Evolutionary conservation across 257 asterid genomes (phyloP), one percentile per base, ranked within the genome.

Genomic region (Solanum bulbocastanum): DNA sequence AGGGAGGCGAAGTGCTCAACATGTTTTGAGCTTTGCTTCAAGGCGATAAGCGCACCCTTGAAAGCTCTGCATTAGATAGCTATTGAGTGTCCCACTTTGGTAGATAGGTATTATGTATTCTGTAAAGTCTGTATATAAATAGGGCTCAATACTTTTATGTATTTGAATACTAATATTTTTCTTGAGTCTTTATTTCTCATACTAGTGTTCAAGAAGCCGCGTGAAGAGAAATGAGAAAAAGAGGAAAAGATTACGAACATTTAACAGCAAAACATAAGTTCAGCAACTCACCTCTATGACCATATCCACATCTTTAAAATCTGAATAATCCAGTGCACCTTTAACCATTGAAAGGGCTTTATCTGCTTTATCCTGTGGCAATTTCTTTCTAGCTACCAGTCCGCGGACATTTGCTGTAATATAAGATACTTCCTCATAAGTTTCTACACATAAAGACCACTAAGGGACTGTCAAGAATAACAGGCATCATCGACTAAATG

Each of bases 241-340:
- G 69, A 81, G 69, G 69, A 46, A 81, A 46, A 32, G 13, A 30
- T 18, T 30, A 30, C 49, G 68, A 30, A 81, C 42, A 81, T 4
- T 46, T 81, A 81, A 46, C 69, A 9, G 44, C 15, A 27, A 86
- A 71, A 42, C 69, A 37, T 42, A 81, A 18, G 46, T 20, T 30
- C 11, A 35, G 60, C 58, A 81, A 25, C 92, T 25, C 46, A 97
- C 99, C 99, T 97, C 99, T 83, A 97, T 94, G 85, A 96, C 99
- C 99, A 97, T 92, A 90, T 97, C 99, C 91, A 92, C 96, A 88
- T 94, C 96, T 91, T 90, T 92, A 91, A 96, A 96, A 71, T 93
- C 98, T 82, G 98, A 89, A 92, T 94, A 97, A 88, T 93, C 98
- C 89, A 96, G 49, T 84, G 90, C 93, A 30, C 99, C 99, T 92